Evolutionary conservation across 805 yeast species (phyloP).

Genomic region (Schwanniomyces pseudopolymorphus): DNA sequence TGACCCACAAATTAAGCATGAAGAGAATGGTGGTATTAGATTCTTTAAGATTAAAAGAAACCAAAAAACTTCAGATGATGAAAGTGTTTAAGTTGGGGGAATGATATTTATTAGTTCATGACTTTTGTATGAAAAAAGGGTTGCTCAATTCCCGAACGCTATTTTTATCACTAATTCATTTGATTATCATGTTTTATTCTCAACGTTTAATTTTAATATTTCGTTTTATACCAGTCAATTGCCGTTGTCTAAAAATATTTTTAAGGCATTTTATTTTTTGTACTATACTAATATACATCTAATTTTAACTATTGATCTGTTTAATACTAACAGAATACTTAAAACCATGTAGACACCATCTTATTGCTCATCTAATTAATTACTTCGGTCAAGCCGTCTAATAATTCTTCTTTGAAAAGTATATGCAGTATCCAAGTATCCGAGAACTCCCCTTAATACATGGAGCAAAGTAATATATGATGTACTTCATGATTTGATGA

Average conservation of each 20-base stretch:
- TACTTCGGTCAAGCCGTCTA: neutral
- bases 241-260: no score
- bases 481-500: neutral
- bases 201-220: neutral
- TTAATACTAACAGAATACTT: neutral
- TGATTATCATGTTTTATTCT: neutral
- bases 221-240: neutral
- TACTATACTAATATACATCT: neutral
- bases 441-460: neutral
- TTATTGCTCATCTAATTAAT: no score
- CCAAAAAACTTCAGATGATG: slow-evolving; percentile 43
- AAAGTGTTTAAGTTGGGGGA: slow-evolving; percentile 32
- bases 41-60: slow-evolving; percentile 71
- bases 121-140: neutral
- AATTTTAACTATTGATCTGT: neutral
- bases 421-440: neutral
- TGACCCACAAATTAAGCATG: slow-evolving; percentile 21
- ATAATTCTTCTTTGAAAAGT: neutral
- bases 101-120: no score
- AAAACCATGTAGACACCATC: no score
- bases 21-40: slow-evolving; percentile 63
- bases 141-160: neutral
- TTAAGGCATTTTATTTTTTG: neutral
- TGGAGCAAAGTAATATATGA: neutral
- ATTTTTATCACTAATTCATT: neutral